Evolutionary conservation across 176 grass and related monocot genomes (phyloP), one percentile per base, ranked within the genome.

Genomic region (Raddia guianensis): DNA sequence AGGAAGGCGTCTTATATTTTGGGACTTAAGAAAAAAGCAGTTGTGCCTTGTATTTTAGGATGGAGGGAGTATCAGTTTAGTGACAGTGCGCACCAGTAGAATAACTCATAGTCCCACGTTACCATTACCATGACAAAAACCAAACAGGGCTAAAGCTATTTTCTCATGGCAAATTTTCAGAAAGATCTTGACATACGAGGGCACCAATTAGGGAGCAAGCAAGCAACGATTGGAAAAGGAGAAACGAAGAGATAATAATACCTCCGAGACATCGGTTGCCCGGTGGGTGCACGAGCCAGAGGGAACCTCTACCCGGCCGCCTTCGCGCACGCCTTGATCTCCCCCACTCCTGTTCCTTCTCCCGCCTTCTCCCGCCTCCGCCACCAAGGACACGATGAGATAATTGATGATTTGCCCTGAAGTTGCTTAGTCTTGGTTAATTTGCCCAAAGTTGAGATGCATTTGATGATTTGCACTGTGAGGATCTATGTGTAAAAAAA

Each of bases 321-420:
- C 77, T 55, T 89, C 11, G 49, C 87, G 43, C 82, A 89, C 77
- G 87, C 77, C 82, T 81, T 85, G 82, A 89, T 89, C 77, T 8
- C 18, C 37, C n/a, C 45, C 19, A 68, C 20, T 45, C 57, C 43
- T 42, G 16, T 49, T 16, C 44, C 58, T 27, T 6, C 72, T 58
- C n/a, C 70, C 20, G 20, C 45, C 18, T 70, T 40, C 81, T 47
- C 63, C 20, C 18, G 76, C 48, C 81, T 47, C 63, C 20, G 54
- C 48, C 27, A 1, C 72, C 52, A 52, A 46, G 35, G 48, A 55
- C 48, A 44, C 63, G 33, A 27, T 1, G 27, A 27, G 27, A 27
- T 27, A 27, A 27, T 27, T 27, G 27, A 27, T 27, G 27, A 27
- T 27, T 27, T 27, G 27, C 27, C 27, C 27, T 27, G 27, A 27